phyloP scores from a whole-genome alignment of 805 yeast species.

The Wickerhamiella domercqiae region DNA sequence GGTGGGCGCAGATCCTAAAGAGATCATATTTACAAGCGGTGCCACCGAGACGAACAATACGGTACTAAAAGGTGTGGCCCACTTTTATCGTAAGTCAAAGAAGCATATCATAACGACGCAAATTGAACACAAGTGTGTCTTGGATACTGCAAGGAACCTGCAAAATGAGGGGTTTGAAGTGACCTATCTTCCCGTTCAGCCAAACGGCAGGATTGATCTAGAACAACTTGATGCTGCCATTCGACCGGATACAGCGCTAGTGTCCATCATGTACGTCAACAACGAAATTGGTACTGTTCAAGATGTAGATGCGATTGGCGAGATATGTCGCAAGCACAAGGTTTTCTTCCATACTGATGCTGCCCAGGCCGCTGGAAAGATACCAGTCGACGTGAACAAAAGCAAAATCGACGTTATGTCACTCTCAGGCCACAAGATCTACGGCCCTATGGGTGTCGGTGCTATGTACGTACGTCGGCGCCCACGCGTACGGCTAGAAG shows the following conservation, averaged over 20 bases:
- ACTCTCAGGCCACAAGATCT: slow-evolving; percentile 88
- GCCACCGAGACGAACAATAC: slow-evolving; percentile 96
- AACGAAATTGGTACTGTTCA: slow-evolving; percentile 97
- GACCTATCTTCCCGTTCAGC: slow-evolving; percentile 73
- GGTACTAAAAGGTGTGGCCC: slow-evolving; percentile 89
- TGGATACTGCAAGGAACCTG: slow-evolving; percentile 86
- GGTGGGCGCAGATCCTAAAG: slow-evolving; percentile 89
- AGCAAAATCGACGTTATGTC: slow-evolving; percentile 88
- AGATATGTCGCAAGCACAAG: slow-evolving; percentile 69
- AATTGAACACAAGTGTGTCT: slow-evolving; percentile 97
- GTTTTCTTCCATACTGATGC: slow-evolving; percentile 95
- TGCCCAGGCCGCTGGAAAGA: slow-evolving; percentile 94
- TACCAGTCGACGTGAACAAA: slow-evolving; percentile 82
- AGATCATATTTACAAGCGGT: slow-evolving; percentile 91
- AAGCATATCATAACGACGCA: slow-evolving; percentile 90
- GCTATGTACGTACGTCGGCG: slow-evolving; percentile 92
- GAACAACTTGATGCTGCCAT: slow-evolving; percentile 69
- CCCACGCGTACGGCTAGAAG: slow-evolving; percentile 94
- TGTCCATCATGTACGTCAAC: slow-evolving; percentile 92
- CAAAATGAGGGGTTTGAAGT: slow-evolving; percentile 96
- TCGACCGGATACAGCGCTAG: slow-evolving; percentile 79
- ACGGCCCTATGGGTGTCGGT: slow-evolving; percentile 97
- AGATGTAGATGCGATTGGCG: slow-evolving; percentile 88
- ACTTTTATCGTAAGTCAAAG: slow-evolving; percentile 80
- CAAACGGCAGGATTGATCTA: slow-evolving; percentile 65